Base-by-base conservation (phyloP, 306 rosid species). In the Prunus campanulata region DNA sequence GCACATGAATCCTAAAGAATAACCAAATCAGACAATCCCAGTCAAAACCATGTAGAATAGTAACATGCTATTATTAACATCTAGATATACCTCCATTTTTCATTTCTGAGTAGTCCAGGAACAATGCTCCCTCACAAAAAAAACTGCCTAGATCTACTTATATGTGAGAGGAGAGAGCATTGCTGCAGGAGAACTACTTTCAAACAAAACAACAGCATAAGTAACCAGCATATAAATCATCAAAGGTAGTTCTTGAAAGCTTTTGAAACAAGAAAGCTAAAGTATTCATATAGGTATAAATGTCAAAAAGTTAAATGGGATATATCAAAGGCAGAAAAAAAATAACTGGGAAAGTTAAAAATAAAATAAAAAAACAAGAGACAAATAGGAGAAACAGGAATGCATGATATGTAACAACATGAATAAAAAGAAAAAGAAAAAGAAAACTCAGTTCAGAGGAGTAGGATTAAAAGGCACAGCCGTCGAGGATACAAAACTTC, bases 401-500 rank as follows among this genome's bases (percentile, higher is more conserved):
- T 16, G 8, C 29, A 56, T 5, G 44, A 8, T 3, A 48, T 52
- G 20, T 12, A 12, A 20, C 13, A 71, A 24, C 14, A 5, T 39
- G 9, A 49, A 11, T 14, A 18, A 2, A 29, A 13, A 72, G 1
- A n/a, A 59, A 51, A 20, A 52, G 14, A 57, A 39, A 51, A 20
- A 51, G 13, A 57, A 42, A 56, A 16, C n/a, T 24, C 10, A 57
- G 20, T 35, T 42, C 13, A 29, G 13, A 60, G 65, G 30, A 82
- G 67, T 27, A 35, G 0, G 39, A 35, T 49, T 52, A 62, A 70
- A 79, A 30, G 70, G 68, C 92, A 84, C 90, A 73, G 39, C 19
- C 22, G 74, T 48, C 88, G 57, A 85, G 77, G 76, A 77, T 19
- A 51, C 57, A 5, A 73, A 79, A 81, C 60, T 70, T 62, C 22